A percentile compares a stretch with the other conserved stretches of the same genome.
These are phyloP conservation scores for Carex kokanica DNA, from an alignment of 176 grass and related monocot species.

Conservation along the genomic window DNA sequence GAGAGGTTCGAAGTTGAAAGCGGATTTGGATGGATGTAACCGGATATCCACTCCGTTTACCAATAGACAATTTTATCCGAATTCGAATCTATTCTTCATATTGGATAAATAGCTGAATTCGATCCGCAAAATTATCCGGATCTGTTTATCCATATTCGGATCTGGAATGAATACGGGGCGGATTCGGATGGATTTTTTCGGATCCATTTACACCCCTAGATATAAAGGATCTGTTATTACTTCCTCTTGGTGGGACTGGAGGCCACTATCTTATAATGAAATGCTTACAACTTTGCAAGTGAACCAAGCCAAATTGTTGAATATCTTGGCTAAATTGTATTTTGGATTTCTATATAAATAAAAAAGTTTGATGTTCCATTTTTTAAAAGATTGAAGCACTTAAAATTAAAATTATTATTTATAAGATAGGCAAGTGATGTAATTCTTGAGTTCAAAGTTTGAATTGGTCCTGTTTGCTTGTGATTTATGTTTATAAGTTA, in stretches of 20 bases:
- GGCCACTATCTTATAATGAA: background rate
- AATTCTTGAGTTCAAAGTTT: background rate
- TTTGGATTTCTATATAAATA: background rate
- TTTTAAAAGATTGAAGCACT: background rate
- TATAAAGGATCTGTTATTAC: background rate
- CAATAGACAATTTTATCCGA: too few species aligned
- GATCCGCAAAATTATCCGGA: too few species aligned
- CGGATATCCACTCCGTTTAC: too few species aligned
- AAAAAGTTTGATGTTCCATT: background rate
- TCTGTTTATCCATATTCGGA: too few species aligned
- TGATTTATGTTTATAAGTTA: background rate
- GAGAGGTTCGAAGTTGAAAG: too few species aligned
- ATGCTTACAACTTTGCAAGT: background rate
- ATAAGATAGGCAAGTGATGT: background rate
- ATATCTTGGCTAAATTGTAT: background rate
- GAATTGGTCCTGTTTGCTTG: background rate
- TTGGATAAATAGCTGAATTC: too few species aligned
- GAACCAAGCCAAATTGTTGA: background rate
- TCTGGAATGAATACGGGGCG: too few species aligned
- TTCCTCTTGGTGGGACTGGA: background rate
- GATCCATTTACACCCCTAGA: too few species aligned
- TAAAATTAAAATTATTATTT: background rate
- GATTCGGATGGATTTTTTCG: too few species aligned
- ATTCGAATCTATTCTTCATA: too few species aligned
- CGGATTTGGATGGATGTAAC: too few species aligned